Conservation (phyloP, 2,329 filamentous ascomycete species). For the Fusarium sulawesiense region DNA sequence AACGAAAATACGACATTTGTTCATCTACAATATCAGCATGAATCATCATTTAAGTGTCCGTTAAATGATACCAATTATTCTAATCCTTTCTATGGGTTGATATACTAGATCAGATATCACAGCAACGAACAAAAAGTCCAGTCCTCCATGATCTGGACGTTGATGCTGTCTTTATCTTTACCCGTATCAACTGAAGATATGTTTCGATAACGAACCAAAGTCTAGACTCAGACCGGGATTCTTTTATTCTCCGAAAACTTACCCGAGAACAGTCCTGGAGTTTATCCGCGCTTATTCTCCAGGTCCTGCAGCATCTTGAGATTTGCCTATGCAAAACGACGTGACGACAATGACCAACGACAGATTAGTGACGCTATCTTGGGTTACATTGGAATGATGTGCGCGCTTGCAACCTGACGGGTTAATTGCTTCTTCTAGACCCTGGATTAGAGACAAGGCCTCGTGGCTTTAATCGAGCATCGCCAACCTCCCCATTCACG, state of each 20-base stretch:
- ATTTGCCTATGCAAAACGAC: conserved; percentile 11
- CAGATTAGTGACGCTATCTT: conserved; percentile 5
- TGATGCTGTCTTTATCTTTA: neutral
- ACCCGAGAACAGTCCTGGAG: neutral
- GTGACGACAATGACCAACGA: neutral
- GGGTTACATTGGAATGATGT: conserved; percentile 12
- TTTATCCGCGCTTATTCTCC: neutral
- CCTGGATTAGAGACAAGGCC: neutral
- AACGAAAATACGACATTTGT: neutral
- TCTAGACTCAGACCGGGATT: neutral
- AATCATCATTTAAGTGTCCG: neutral
- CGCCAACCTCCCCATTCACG: neutral
- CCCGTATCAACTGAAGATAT: neutral
- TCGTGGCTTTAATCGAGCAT: neutral
- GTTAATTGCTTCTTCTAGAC: neutral
- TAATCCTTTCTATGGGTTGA: neutral
- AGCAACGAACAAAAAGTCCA: neutral
- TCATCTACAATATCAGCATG: neutral
- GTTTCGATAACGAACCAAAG: neutral
- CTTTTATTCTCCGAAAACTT: neutral
- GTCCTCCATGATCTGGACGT: neutral
- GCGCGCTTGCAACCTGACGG: conserved; percentile 26
- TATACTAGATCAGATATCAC: neutral
- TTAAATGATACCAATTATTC: neutral
- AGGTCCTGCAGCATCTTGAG: neutral